Evolutionary conservation across 1,284 basidiomycete species (phyloP), one percentile per base, ranked within the genome.

Genomic region (Veloboletus limbatus): DNA sequence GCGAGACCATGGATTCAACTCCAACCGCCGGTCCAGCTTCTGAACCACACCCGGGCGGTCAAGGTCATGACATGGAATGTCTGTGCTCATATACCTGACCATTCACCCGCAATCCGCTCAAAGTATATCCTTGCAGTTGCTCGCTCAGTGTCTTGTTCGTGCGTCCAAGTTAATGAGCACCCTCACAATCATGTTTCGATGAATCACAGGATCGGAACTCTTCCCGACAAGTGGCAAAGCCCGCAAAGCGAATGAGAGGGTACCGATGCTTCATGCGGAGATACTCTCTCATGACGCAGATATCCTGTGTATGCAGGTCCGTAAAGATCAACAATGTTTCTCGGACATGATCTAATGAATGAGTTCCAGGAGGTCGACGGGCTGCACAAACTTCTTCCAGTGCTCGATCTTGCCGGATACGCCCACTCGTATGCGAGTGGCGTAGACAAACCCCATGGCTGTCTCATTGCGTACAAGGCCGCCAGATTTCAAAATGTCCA

Each of bases 51-150:
- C 16, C 60, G 57, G 31, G 59, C 58, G 18, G 51, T 80, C 45
- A 84, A 73, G 59, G 61, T 91, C 45, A 72, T 88, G 71, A 83
- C 83, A 11, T 91, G 88, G 87, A 91, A 91, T 72, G 86, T 89
- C 48, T 48, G 85, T 81, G 28, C 21, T 35, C 20, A 26, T 24
- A 50, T 56, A 48, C 22, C 32, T 40, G 43, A 22, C 8, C 27
- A 43, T 39, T 31, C 28, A 6, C 18, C 43, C 36, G 11, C 25
- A 17, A 16, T 37, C 36, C n/a, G 31, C 52, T 58, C 49, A 63
- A 38, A 39, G 8, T 20, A 31, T 41, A 21, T 52, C 33, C 43
- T 48, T 47, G 16, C 63, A 89, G 87, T 62, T 90, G 38, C 75
- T 91, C 35, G 88, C 88, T 1, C 88, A 91, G 63, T 79, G 74